Percentiles rank a stretch among this genome's conserved stretches.
phyloP scores from a whole-genome alignment of 768 basidiomycete genomes.

The Russula virescens region DNA sequence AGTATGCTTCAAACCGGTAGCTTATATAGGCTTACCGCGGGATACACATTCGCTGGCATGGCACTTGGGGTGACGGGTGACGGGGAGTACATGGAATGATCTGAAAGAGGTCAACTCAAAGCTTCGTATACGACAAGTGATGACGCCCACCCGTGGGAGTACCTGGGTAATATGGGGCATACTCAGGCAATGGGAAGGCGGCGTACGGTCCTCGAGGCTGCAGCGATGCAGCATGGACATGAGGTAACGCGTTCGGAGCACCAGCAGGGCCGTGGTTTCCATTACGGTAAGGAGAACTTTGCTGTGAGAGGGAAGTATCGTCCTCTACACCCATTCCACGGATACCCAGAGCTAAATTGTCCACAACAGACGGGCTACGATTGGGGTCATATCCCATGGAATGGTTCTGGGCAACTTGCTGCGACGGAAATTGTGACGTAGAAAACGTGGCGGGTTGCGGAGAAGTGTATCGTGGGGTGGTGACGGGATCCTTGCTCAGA shows the following conservation, averaged over 20 bases:
- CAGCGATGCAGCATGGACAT: conserved; percentile 39
- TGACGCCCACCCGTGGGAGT: conserved; percentile 35
- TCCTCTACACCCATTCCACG: conserved; percentile 60
- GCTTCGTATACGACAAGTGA: conserved; percentile 46
- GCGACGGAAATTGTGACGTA: conserved; percentile 31
- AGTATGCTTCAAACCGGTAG: conserved; percentile 40
- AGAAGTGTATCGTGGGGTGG: conserved; percentile 42
- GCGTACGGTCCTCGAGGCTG: conserved; percentile 45
- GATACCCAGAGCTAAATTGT: conserved; percentile 48
- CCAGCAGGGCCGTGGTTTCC: conserved; percentile 30
- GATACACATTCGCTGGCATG: conserved; percentile 45
- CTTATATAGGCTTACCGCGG: conserved; percentile 34
- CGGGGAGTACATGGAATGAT: conserved; percentile 46
- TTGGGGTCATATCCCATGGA: conserved; percentile 34
- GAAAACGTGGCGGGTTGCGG: conserved; percentile 36
- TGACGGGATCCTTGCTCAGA: conserved; percentile 37
- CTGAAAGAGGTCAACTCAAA: conserved; percentile 46
- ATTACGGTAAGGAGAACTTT: conserved; percentile 33
- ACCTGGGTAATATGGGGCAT: conserved; percentile 52
- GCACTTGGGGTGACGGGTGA: conserved; percentile 40
- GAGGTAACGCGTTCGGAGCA: conserved; percentile 33
- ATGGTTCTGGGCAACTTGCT: conserved; percentile 26
- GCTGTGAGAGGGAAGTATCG: conserved; percentile 37
- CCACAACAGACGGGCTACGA: conserved; percentile 38
- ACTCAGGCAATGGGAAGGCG: conserved; percentile 51